These are phyloP conservation scores for Diaporthe helianthi DNA, from an alignment of 2,329 filamentous ascomycete genomes.

Conservation along the genomic window DNA sequence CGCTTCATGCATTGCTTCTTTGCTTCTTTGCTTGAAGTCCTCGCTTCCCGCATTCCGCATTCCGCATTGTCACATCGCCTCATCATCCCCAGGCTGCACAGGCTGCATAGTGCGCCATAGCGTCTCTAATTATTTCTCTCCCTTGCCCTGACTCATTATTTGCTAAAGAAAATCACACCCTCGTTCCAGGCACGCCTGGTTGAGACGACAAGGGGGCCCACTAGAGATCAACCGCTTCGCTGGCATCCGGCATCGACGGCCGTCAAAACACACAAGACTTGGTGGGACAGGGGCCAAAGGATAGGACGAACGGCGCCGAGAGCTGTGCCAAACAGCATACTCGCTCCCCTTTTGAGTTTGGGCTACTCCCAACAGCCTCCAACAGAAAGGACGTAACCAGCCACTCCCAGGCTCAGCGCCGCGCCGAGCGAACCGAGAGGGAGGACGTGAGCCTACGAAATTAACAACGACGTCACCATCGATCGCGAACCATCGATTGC, in stretches of 20 bases:
- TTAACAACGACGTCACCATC: conserved; percentile 14
- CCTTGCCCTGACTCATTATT: conserved; percentile 5
- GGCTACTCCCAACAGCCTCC: background rate
- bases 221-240: conserved; percentile 9
- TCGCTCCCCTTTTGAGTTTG: conserved; percentile 14
- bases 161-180: background rate
- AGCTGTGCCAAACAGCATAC: background rate
- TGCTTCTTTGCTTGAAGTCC: too few species aligned
- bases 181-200: background rate
- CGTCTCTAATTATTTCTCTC: background rate
- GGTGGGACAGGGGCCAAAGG: background rate
- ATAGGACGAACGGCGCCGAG: conserved; percentile 12
- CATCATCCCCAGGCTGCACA: background rate
- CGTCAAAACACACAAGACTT: background rate
- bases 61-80: background rate
- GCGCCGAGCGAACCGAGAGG: conserved; percentile 11
- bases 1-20: conserved; percentile 9
- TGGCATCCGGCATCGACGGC: conserved; percentile 11
- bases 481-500: background rate
- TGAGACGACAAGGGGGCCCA: conserved; percentile 6
- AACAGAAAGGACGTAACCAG: background rate
- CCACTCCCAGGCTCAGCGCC: conserved; percentile 14
- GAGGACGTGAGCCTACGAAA: background rate
- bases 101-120: background rate
- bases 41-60: conserved; percentile 4